A percentile compares a stretch with the other conserved stretches of the same genome.
These are phyloP conservation scores for Rhizopogon vinicolor DNA, from an alignment of 768 basidiomycete species.

Conservation along the genomic window DNA sequence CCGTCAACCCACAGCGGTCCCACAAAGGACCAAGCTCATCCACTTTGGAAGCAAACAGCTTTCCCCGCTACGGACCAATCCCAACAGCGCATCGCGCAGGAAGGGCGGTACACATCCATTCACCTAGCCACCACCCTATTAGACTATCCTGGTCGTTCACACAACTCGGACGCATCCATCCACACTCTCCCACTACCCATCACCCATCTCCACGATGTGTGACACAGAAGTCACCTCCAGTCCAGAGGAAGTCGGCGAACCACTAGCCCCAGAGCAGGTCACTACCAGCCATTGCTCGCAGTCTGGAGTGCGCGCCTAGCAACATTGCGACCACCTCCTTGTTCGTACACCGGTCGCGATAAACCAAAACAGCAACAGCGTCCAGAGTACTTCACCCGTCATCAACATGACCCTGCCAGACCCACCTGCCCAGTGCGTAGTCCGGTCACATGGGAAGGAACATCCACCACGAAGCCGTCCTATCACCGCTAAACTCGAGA, in stretches of 20 bases:
- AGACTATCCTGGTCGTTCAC: conserved; percentile 24
- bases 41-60: conserved; percentile 39
- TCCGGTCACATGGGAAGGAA: conserved; percentile 6
- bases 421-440: conserved; percentile 17
- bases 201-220: conserved; percentile 11
- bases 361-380: conserved; percentile 11
- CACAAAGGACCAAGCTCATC: conserved; percentile 12
- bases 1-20: conserved; percentile 15
- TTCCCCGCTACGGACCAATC: conserved; percentile 34
- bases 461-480: conserved; percentile 20
- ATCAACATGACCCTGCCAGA: conserved; percentile 4
- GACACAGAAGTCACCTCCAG: background rate
- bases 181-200: conserved; percentile 13
- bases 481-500: conserved; percentile 40
- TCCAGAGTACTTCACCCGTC: conserved; percentile 8
- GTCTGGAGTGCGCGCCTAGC: conserved; percentile 12
- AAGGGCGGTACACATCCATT: conserved; percentile 26
- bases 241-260: background rate
- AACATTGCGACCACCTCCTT: conserved; percentile 23
- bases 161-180: conserved; percentile 27
- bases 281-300: conserved; percentile 26
- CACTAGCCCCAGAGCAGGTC: background rate
- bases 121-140: conserved; percentile 33
- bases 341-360: conserved; percentile 28
- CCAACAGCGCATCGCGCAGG: conserved; percentile 17